A percentile compares a stretch with the other conserved stretches of the same genome.
phyloP scores from a whole-genome alignment of 2,329 filamentous ascomycete species.

The Colletotrichum siamense region DNA sequence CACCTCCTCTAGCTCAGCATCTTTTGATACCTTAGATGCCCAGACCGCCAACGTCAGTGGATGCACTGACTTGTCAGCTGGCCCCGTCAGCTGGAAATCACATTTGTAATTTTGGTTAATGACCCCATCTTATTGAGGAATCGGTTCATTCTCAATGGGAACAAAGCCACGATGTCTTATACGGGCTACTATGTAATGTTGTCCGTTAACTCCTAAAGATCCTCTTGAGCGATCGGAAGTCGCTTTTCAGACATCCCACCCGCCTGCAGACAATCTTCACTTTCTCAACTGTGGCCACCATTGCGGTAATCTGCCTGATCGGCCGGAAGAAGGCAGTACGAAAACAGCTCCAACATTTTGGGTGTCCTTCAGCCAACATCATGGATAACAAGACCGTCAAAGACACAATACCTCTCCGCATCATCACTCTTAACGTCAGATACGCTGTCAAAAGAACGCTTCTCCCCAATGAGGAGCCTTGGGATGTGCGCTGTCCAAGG shows the following conservation, averaged over 20 bases:
- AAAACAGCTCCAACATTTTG: not conserved
- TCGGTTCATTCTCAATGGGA: too few species aligned
- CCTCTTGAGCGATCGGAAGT: not conserved
- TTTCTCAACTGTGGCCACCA: not conserved
- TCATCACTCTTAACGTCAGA: constrained; percentile 71
- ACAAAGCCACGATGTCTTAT: not conserved
- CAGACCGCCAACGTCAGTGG: not conserved
- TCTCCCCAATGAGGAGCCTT: constrained; percentile 59
- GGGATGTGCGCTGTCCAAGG: constrained; percentile 59
- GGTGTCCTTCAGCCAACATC: not conserved
- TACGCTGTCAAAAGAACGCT: constrained; percentile 61
- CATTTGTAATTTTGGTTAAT: not conserved
- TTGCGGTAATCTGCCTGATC: not conserved
- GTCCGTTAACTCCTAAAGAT: not conserved
- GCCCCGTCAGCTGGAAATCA: not conserved
- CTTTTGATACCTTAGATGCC: not conserved
- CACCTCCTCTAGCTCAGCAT: not conserved
- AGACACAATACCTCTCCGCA: constrained; percentile 47
- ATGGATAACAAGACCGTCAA: not conserved
- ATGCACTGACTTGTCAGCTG: not conserved
- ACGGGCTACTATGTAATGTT: not conserved
- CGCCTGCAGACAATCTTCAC: not conserved
- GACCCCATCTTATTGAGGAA: not conserved
- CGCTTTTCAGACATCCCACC: not conserved
- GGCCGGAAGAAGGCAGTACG: not conserved